Evolutionary conservation across 805 yeast species (phyloP).

Genomic region (Saccharomycopsis sp.): DNA sequence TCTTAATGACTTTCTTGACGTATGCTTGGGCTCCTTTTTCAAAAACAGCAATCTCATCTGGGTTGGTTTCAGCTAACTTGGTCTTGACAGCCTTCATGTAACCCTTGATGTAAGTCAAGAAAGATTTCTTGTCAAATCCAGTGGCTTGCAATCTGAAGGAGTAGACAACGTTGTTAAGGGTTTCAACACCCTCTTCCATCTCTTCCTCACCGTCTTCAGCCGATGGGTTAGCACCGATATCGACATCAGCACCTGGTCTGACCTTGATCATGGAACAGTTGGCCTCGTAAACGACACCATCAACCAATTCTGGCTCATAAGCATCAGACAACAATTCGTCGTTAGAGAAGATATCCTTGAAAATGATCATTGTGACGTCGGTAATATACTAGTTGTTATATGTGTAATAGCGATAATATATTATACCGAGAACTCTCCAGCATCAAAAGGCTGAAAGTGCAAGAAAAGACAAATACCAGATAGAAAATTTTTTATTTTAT

Average conservation of each 20-base stretch:
- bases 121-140: slow-evolving; percentile 95
- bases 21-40: slow-evolving; percentile 97
- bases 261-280: slow-evolving; percentile 90
- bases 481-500: not conserved
- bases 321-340: slow-evolving; percentile 98
- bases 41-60: slow-evolving; percentile 80
- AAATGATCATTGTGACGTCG: slow-evolving; percentile 22
- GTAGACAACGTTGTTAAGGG: slow-evolving; percentile 97
- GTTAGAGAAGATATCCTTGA: slow-evolving; percentile 74
- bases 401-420: not conserved
- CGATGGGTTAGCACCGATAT: slow-evolving; percentile 99
- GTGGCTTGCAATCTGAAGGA: slow-evolving; percentile 98
- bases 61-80: slow-evolving; percentile 79
- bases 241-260: slow-evolving; percentile 80
- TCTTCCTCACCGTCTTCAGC: slow-evolving; percentile 91
- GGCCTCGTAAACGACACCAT: slow-evolving; percentile 91
- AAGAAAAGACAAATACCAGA: not conserved
- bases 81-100: slow-evolving; percentile 97
- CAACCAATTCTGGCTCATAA: slow-evolving; percentile 82
- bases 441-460: not conserved
- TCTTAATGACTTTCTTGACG: slow-evolving; percentile 91
- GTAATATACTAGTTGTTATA: not conserved
- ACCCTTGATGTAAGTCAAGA: slow-evolving; percentile 93
- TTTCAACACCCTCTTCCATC: slow-evolving; percentile 76
- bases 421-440: slow-evolving; percentile 1